Evolutionary conservation across 306 rosid genomes (phyloP).

Genomic region (Cucurbita moschata): DNA sequence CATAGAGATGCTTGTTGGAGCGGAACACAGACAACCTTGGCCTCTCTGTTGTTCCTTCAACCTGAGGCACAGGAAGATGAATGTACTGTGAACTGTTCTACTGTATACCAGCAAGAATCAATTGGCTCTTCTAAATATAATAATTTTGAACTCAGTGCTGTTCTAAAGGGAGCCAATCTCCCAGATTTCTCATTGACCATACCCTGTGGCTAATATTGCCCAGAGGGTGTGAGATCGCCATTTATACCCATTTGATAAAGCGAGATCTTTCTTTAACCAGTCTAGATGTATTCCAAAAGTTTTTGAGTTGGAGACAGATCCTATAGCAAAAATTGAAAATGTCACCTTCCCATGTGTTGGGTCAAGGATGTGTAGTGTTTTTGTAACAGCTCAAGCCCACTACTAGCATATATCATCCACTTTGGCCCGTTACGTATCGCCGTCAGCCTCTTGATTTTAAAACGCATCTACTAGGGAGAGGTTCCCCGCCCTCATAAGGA

Average conservation of each 20-base stretch:
- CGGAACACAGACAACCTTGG: conserved; percentile 84
- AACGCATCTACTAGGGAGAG: too few species aligned
- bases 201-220: background rate
- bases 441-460: too few species aligned
- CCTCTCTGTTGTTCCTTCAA: conserved; percentile 92
- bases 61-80: conserved; percentile 27
- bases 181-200: background rate
- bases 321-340: background rate
- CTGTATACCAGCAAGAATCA: background rate
- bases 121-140: background rate
- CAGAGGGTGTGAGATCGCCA: too few species aligned
- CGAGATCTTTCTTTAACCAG: background rate
- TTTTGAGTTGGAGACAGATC: background rate
- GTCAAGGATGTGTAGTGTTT: background rate
- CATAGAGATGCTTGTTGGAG: conserved; percentile 82
- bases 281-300: background rate
- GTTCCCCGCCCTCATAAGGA: too few species aligned
- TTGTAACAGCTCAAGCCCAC: too few species aligned
- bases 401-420: too few species aligned
- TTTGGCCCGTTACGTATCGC: too few species aligned
- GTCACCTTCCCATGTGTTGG: background rate
- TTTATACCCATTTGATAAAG: background rate
- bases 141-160: background rate
- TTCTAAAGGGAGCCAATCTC: background rate
- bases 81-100: conserved; percentile 3